Evolutionary conservation across 306 rosid species (phyloP).

Genomic region (Trifolium subterraneum): DNA sequence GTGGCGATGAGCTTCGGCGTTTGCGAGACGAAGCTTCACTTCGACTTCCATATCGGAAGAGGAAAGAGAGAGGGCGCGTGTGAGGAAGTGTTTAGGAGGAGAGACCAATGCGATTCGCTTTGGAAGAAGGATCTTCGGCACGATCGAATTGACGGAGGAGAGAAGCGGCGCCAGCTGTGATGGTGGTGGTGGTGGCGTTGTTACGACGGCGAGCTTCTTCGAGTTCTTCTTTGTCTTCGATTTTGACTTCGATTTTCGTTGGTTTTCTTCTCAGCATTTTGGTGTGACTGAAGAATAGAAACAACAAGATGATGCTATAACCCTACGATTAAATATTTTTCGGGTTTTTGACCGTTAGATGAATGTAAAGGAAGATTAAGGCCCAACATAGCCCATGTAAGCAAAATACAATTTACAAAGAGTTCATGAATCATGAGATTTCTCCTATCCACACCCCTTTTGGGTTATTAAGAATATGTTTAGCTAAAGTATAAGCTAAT

Average conservation of each 20-base stretch:
- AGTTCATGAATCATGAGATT: no score
- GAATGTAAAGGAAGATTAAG: no score
- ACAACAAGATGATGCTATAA: background rate
- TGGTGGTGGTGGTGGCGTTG: constrained; percentile 27
- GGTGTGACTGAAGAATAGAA: background rate
- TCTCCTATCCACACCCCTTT: no score
- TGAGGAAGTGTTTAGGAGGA: constrained; percentile 32
- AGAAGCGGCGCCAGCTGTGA: constrained; percentile 50
- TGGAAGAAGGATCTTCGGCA: constrained; percentile 55
- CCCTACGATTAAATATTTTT: background rate
- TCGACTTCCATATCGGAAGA: constrained; percentile 54
- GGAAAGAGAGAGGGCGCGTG: constrained; percentile 10
- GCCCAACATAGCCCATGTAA: no score
- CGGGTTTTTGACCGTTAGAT: no score
- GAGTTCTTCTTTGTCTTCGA: constrained; percentile 90
- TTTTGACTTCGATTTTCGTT: constrained; percentile 32
- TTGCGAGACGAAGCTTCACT: constrained; percentile 76
- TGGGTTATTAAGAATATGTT: no score
- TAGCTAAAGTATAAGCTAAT: no score
- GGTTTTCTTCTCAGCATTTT: constrained; percentile 8
- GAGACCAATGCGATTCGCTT: constrained; percentile 57
- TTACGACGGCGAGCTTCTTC: constrained; percentile 75
- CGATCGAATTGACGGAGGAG: constrained; percentile 75
- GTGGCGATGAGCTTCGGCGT: constrained; percentile 52
- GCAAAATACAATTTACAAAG: no score